Percentiles rank a stretch among this genome's conserved stretches.
These are phyloP conservation scores for Diplodia sapinea DNA, from an alignment of 2,329 filamentous ascomycete genomes.

Conservation along the genomic window DNA sequence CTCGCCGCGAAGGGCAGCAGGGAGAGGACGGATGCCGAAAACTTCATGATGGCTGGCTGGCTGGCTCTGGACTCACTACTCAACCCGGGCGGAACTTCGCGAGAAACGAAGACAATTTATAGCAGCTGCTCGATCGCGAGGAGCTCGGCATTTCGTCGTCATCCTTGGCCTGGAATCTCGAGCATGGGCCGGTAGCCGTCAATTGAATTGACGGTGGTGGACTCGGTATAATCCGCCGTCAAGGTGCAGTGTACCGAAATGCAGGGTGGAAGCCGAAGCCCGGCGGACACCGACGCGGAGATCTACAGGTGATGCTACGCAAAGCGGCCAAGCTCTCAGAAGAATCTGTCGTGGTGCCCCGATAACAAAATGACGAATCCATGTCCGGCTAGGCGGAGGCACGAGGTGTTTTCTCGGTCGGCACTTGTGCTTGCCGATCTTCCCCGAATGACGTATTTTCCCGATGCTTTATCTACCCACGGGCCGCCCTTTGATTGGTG, in stretches of 20 bases:
- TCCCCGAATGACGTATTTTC: not conserved
- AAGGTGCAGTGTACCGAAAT: not conserved
- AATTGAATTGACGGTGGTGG: not conserved
- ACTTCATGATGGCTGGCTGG: not conserved
- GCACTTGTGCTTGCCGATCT: constrained; percentile 11
- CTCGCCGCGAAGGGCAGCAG: constrained; percentile 5
- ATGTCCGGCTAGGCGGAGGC: not conserved
- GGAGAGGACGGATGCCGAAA: not conserved
- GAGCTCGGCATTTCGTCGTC: constrained; percentile 11
- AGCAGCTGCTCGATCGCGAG: not conserved
- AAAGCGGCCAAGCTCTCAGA: not conserved
- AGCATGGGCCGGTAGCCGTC: not conserved
- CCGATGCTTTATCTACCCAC: constrained; percentile 13
- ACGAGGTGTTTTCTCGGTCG: constrained; percentile 16
- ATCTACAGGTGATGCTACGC: constrained; percentile 4
- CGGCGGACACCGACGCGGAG: constrained; percentile 4
- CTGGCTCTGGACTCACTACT: too few relatives aligned
- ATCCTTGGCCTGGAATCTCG: not conserved
- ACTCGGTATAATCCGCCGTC: not conserved
- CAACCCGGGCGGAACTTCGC: too few relatives aligned
- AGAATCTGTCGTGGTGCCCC: not conserved
- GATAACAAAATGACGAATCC: constrained; percentile 1
- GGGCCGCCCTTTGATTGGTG: not conserved
- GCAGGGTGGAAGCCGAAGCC: not conserved
- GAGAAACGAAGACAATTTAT: not conserved